Evolutionary conservation across 257 asterid species (phyloP).

Genomic region (Leonotis leonurus): DNA sequence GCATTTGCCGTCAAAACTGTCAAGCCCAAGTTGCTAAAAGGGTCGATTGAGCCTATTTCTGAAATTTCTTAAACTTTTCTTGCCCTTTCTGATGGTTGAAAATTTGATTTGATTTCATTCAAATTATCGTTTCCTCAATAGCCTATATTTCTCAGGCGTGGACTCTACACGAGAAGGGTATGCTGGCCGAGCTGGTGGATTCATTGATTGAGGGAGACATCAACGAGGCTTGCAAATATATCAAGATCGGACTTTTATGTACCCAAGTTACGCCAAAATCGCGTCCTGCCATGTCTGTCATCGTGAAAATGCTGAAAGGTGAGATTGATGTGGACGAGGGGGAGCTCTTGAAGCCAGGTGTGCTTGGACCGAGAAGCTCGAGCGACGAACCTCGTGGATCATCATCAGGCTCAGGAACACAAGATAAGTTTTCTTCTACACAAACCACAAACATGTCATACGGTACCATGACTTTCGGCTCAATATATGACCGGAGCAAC

Average conservation of each 20-base stretch:
- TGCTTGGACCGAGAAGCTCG: slow-evolving; percentile 32
- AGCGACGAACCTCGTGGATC: slow-evolving; percentile 9
- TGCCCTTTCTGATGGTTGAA: too few species aligned
- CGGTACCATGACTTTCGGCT: slow-evolving; percentile 57
- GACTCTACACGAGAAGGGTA: slow-evolving; percentile 46
- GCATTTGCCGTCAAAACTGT: too few species aligned
- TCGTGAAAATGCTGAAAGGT: slow-evolving; percentile 54
- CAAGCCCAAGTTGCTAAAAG: too few species aligned
- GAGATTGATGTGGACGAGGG: slow-evolving; percentile 34
- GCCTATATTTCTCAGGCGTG: slow-evolving; percentile 54
- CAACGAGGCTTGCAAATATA: slow-evolving; percentile 51
- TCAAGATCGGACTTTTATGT: slow-evolving; percentile 62
- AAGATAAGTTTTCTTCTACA: slow-evolving; percentile 31
- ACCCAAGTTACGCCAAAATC: slow-evolving; percentile 53
- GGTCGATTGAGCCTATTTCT: too few species aligned
- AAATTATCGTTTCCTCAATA: too few species aligned
- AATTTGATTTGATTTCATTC: background rate
- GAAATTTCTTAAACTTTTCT: too few species aligned
- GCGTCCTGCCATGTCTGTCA: slow-evolving; percentile 69
- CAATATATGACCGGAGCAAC: slow-evolving; percentile 48
- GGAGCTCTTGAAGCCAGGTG: slow-evolving; percentile 46
- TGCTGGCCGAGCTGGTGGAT: slow-evolving; percentile 48
- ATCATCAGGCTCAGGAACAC: slow-evolving; percentile 25
- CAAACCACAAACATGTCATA: slow-evolving; percentile 28
- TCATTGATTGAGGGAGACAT: slow-evolving; percentile 22